Percentiles rank a stretch among this genome's conserved stretches.
Evolutionary conservation across 2,329 filamentous ascomycete genomes (phyloP).

Genomic region (Epichloe sp.): DNA sequence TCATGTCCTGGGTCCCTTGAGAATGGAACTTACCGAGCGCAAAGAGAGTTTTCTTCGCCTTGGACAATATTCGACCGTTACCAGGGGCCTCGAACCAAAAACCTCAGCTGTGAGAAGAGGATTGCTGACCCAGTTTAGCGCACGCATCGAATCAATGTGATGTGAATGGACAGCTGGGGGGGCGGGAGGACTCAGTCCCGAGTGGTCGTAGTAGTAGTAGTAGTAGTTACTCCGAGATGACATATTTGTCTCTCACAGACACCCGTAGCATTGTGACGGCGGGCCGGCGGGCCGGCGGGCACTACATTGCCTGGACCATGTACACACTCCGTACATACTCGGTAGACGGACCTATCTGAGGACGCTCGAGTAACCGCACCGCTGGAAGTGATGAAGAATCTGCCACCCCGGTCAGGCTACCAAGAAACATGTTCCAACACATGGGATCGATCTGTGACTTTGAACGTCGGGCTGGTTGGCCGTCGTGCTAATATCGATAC

Average conservation of each 20-base stretch:
- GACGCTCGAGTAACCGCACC: background rate
- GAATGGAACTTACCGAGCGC: background rate
- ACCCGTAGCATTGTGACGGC: background rate
- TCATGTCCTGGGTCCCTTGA: background rate
- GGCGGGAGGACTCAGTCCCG: background rate
- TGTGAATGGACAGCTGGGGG: background rate
- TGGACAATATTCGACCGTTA: too few species aligned
- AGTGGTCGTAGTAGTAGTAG: too few species aligned
- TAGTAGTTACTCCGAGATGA: background rate
- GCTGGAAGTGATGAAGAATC: conserved; percentile 4
- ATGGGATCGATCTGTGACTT: background rate
- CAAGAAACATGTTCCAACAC: conserved; percentile 4
- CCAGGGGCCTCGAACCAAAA: too few species aligned
- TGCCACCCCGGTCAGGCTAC: background rate
- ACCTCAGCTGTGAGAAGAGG: too few species aligned
- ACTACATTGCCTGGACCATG: background rate
- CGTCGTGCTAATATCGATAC: background rate
- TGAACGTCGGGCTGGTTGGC: background rate
- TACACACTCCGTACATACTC: background rate
- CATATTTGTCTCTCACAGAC: background rate
- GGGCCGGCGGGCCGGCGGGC: background rate
- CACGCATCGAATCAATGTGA: background rate
- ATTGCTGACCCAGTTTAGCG: background rate
- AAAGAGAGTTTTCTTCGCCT: background rate
- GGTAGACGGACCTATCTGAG: background rate